Conservation (phyloP, 2,329 filamentous ascomycete species). For the Huntiella omanensis region DNA sequence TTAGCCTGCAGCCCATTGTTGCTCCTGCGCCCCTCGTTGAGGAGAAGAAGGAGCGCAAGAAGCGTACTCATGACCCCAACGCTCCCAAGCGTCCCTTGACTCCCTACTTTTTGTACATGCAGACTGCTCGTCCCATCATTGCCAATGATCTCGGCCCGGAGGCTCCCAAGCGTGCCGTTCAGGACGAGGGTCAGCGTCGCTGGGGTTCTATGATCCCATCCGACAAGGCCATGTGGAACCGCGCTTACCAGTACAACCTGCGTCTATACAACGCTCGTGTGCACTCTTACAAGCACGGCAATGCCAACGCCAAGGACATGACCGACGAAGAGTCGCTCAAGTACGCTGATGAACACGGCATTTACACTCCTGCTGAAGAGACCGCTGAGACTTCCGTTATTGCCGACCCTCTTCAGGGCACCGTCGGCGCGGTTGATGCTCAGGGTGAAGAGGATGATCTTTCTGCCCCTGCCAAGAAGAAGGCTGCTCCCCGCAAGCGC, state of each 20-base stretch:
- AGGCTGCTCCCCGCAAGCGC: constrained; percentile 31
- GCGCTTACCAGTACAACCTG: constrained; percentile 48
- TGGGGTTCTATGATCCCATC: constrained; percentile 60
- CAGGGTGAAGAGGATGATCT: constrained; percentile 25
- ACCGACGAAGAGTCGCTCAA: constrained; percentile 37
- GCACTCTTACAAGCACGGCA: constrained; percentile 44
- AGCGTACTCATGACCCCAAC: constrained; percentile 72
- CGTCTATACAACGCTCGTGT: constrained; percentile 46
- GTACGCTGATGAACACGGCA: constrained; percentile 40
- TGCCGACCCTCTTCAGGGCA: constrained; percentile 35
- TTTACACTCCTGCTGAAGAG: constrained; percentile 33
- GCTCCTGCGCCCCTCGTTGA: constrained; percentile 29
- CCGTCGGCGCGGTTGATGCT: constrained; percentile 18
- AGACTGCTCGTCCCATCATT: constrained; percentile 69
- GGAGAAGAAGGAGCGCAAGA: constrained; percentile 78
- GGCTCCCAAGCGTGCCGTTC: constrained; percentile 68
- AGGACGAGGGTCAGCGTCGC: constrained; percentile 68
- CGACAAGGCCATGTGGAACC: constrained; percentile 55
- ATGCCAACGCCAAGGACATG: constrained; percentile 40
- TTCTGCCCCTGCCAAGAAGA: constrained; percentile 29
- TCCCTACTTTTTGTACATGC: constrained; percentile 89
- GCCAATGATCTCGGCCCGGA: constrained; percentile 56
- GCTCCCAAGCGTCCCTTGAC: constrained; percentile 87
- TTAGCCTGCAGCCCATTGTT: constrained; percentile 22
- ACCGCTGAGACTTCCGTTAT: constrained; percentile 34